Evolutionary conservation across 768 basidiomycete species (phyloP).

Genomic region (Lentinula aciculospora): DNA sequence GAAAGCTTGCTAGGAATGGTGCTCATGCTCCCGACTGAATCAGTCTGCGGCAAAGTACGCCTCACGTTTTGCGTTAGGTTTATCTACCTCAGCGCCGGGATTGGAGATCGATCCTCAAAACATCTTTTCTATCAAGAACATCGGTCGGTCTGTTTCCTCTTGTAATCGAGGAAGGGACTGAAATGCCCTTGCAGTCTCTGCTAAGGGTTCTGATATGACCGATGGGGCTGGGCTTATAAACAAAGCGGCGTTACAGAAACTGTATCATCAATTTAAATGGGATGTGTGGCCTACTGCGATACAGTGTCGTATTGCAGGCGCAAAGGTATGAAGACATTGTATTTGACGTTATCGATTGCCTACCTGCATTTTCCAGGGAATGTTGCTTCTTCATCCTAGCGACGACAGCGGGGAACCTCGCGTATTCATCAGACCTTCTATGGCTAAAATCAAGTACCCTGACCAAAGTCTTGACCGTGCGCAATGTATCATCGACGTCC

Average conservation of each 20-base stretch:
- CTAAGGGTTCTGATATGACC: constrained; percentile 29
- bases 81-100: constrained; percentile 48
- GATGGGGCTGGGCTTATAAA: constrained; percentile 35
- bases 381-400: constrained; percentile 24
- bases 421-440: constrained; percentile 27
- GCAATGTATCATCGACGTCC: constrained; percentile 45
- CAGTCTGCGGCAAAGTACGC: constrained; percentile 49
- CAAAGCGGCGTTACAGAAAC: constrained; percentile 18
- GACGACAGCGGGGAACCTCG: constrained; percentile 17
- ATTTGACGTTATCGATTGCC: background rate
- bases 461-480: constrained; percentile 23
- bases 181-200: constrained; percentile 15
- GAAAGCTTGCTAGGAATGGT: background rate
- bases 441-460: constrained; percentile 30
- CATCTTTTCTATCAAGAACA: constrained; percentile 27
- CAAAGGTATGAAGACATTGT: constrained; percentile 22
- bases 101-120: constrained; percentile 22
- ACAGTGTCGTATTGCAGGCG: constrained; percentile 30
- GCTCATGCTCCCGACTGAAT: background rate
- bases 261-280: constrained; percentile 24
- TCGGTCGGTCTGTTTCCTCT: constrained; percentile 22
- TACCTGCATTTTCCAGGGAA: constrained; percentile 12
- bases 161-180: background rate
- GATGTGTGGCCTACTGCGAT: constrained; percentile 29
- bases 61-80: constrained; percentile 39